These are phyloP conservation scores for Primulina eburnea DNA, from an alignment of 257 asterid genomes.

Conservation along the genomic window DNA sequence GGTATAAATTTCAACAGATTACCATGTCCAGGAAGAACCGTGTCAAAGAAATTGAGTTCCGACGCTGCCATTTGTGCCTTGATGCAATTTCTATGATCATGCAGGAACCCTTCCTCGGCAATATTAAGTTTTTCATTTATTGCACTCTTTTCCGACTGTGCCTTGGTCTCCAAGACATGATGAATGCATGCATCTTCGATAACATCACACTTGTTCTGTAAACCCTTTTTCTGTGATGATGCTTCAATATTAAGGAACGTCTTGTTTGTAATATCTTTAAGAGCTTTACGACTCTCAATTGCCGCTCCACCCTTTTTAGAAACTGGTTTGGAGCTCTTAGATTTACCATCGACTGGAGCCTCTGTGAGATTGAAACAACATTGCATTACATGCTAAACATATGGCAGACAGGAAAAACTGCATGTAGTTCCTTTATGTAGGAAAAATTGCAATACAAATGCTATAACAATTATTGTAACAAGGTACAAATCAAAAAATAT, in stretches of 20 bases:
- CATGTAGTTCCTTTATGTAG: background rate
- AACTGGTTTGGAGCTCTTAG: slow-evolving; percentile 38
- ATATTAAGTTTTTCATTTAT: slow-evolving; percentile 31
- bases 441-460: background rate
- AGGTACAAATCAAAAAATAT: too few relatives aligned
- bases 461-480: too few relatives aligned
- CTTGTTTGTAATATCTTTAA: slow-evolving; percentile 74
- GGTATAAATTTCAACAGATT: slow-evolving; percentile 22
- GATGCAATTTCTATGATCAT: slow-evolving; percentile 65
- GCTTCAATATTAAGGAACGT: slow-evolving; percentile 35
- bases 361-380: slow-evolving; percentile 33
- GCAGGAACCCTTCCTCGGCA: slow-evolving; percentile 60
- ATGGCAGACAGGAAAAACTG: background rate
- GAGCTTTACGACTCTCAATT: slow-evolving; percentile 57
- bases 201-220: slow-evolving; percentile 32
- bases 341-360: slow-evolving; percentile 37
- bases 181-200: slow-evolving; percentile 31
- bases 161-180: slow-evolving; percentile 29
- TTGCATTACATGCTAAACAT: background rate
- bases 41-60: slow-evolving; percentile 44
- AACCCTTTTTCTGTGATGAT: slow-evolving; percentile 34
- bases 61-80: slow-evolving; percentile 40
- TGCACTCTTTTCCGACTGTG: slow-evolving; percentile 24
- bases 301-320: slow-evolving; percentile 44
- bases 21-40: slow-evolving; percentile 66